Conservation (phyloP, 768 basidiomycete genomes). For the Mrakia hoshinonis region DNA sequence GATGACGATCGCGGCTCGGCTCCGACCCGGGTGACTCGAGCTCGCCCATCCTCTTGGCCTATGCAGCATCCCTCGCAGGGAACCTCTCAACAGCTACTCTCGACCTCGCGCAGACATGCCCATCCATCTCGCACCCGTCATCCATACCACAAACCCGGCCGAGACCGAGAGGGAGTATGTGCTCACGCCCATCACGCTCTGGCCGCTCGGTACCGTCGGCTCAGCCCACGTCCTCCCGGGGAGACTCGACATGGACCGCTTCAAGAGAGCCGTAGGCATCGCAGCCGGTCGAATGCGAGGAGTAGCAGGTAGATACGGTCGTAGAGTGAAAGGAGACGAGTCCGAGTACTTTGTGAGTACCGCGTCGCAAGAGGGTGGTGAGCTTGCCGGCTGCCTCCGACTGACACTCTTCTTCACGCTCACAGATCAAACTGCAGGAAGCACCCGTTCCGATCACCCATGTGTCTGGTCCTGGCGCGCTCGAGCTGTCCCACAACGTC, state of each 20-base stretch:
- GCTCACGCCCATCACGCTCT: constrained; percentile 4
- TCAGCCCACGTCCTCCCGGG: background rate
- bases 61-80: no score
- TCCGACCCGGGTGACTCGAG: no score
- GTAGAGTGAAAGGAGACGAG: background rate
- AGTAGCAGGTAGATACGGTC: background rate
- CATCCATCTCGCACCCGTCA: constrained; percentile 1
- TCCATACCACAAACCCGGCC: background rate
- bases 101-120: background rate
- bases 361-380: background rate
- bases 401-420: background rate
- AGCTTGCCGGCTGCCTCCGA: no score
- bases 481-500: background rate
- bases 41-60: no score
- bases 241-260: background rate
- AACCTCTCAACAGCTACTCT: no score
- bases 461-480: background rate
- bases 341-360: background rate
- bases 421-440: background rate
- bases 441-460: background rate
- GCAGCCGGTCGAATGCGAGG: background rate
- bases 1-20: no score
- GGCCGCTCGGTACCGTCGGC: background rate
- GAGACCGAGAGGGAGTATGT: background rate
- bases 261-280: background rate